phyloP scores from a whole-genome alignment of 371 early-diverging fungal genomes.

The Nematocida sp. region DNA sequence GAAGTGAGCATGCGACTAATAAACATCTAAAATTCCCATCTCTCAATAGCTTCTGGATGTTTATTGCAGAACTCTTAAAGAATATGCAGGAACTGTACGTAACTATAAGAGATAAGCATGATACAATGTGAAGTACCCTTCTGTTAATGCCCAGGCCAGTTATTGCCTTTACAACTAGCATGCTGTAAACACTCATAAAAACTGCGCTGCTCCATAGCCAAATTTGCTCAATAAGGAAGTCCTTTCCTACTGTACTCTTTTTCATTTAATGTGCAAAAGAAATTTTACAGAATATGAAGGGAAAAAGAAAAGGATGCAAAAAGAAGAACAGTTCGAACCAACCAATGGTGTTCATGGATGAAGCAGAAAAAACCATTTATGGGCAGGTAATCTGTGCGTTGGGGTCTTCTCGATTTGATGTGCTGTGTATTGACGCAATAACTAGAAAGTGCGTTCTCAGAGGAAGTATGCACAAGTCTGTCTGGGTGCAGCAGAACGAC shows the following conservation, averaged over 20 bases:
- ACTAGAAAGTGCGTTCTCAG: slow-evolving; percentile 89
- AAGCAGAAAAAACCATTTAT: slow-evolving; percentile 72
- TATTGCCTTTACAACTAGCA: slow-evolving; percentile 19
- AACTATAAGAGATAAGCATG: slow-evolving; percentile 31
- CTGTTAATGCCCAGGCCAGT: slow-evolving; percentile 10
- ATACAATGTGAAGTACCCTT: slow-evolving; percentile 37
- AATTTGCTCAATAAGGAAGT: background rate
- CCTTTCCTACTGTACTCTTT: slow-evolving; percentile 6
- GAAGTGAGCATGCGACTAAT: slow-evolving; percentile 38
- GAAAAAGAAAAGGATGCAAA: slow-evolving; percentile 58
- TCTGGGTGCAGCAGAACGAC: slow-evolving; percentile 86
- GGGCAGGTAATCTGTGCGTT: slow-evolving; percentile 87
- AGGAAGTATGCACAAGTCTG: slow-evolving; percentile 93
- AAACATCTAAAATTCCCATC: slow-evolving; percentile 54
- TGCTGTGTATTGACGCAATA: slow-evolving; percentile 84
- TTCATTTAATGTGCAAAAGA: slow-evolving; percentile 34
- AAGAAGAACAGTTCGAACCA: slow-evolving; percentile 55
- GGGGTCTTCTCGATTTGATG: slow-evolving; percentile 90
- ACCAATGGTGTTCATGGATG: slow-evolving; percentile 65
- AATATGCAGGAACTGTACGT: slow-evolving; percentile 45
- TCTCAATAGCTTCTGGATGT: slow-evolving; percentile 52
- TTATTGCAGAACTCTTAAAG: slow-evolving; percentile 37
- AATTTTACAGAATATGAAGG: slow-evolving; percentile 49
- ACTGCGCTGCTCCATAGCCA: slow-evolving; percentile 34
- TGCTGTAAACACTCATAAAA: slow-evolving; percentile 15